Conservation (phyloP, 805 yeast genomes). For the Hyphopichia homilentoma region DNA sequence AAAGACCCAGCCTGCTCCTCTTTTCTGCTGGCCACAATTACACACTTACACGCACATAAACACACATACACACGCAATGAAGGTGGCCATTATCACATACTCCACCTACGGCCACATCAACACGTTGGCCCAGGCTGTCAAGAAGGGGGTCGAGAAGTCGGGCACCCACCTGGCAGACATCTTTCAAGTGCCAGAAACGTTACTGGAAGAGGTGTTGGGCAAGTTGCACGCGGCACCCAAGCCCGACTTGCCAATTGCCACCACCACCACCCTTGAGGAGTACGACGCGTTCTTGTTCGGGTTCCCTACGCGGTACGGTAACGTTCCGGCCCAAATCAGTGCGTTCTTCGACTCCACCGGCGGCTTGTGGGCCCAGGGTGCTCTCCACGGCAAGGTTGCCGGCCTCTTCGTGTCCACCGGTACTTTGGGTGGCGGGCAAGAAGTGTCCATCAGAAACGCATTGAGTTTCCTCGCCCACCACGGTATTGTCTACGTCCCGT, state of each 20-base stretch:
- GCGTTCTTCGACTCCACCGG: slow-evolving; percentile 78
- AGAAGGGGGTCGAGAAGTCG: slow-evolving; percentile 64
- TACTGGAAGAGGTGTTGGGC: slow-evolving; percentile 56
- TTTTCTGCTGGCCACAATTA: too few relatives aligned
- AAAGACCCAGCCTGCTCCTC: too few relatives aligned
- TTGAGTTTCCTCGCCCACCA: slow-evolving; percentile 66
- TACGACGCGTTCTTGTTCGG: slow-evolving; percentile 79
- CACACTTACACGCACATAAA: too few relatives aligned
- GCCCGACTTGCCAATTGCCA: slow-evolving; percentile 58
- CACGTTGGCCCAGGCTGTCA: slow-evolving; percentile 62
- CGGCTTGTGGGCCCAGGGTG: slow-evolving; percentile 69
- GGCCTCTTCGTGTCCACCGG: slow-evolving; percentile 73
- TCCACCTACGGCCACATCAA: slow-evolving; percentile 79
- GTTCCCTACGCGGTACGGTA: slow-evolving; percentile 77
- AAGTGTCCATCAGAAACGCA: slow-evolving; percentile 58
- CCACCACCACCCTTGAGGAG: slow-evolving; percentile 48
- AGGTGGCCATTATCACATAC: slow-evolving; percentile 74
- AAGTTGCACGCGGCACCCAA: slow-evolving; percentile 65
- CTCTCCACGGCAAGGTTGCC: slow-evolving; percentile 66
- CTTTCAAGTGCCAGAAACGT: slow-evolving; percentile 79
- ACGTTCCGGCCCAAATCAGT: slow-evolving; percentile 71
- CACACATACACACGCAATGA: too few relatives aligned
- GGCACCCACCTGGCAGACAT: slow-evolving; percentile 59
- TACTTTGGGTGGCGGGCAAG: slow-evolving; percentile 77
- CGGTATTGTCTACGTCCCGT: slow-evolving; percentile 72